phyloP scores from a whole-genome alignment of 129 eudicot genomes.

The Arctium minus region DNA sequence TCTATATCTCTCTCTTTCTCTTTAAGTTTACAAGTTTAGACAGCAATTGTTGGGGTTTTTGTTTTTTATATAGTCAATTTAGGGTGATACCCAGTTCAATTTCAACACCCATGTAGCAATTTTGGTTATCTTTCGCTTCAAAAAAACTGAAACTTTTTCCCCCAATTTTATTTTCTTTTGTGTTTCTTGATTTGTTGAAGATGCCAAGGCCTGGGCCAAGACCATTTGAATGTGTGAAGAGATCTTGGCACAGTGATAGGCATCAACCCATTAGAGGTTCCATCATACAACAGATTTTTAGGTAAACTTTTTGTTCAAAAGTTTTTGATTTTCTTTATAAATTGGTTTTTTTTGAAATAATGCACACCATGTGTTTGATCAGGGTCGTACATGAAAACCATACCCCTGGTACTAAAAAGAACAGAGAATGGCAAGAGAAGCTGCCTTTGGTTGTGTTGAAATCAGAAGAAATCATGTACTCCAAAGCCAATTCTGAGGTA shows the following conservation, averaged over 20 bases:
- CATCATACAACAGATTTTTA: constrained; percentile 72
- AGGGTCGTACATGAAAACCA: constrained; percentile 78
- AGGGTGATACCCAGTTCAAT: constrained; percentile 5
- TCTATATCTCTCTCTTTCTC: constrained; percentile 1
- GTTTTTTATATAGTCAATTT: constrained; percentile 12
- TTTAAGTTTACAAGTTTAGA: constrained; percentile 1
- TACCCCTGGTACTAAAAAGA: constrained; percentile 56
- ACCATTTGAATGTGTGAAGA: constrained; percentile 79
- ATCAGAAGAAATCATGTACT: constrained; percentile 95
- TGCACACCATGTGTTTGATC: constrained; percentile 49
- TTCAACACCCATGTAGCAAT: constrained; percentile 22
- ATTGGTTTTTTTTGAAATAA: constrained; percentile 11
- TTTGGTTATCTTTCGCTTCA: constrained; percentile 12
- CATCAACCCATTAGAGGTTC: constrained; percentile 89
- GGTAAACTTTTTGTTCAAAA: constrained; percentile 31
- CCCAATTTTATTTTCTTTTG: background rate
- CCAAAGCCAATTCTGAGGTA: constrained; percentile 98
- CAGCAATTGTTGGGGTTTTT: background rate
- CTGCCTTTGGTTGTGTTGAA: constrained; percentile 76
- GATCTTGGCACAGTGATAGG: constrained; percentile 97
- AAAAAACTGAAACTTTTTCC: background rate
- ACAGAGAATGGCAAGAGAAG: constrained; percentile 95
- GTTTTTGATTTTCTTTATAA: background rate
- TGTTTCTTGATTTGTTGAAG: constrained; percentile 29
- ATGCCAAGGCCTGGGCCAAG: constrained; percentile 96